Base-by-base conservation (phyloP, 2,329 filamentous ascomycete genomes). In the Podosphaera xanthii region DNA sequence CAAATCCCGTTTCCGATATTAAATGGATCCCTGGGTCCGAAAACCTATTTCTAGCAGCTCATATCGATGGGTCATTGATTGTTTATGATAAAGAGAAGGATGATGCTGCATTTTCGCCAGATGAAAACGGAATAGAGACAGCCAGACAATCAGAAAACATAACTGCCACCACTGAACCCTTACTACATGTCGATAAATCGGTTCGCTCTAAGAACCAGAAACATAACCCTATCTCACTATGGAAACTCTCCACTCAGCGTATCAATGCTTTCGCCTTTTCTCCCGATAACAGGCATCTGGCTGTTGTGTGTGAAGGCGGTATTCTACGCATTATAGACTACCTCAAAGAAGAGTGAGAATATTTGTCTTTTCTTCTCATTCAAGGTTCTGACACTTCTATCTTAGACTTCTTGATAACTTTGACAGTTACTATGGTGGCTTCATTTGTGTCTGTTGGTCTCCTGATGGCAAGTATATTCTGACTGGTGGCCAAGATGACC, bases 41-140 rank as follows among this genome's bases (percentile, higher is more conserved):
- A 68, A 94, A 87, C 63, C 75, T 95, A 12, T 97, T 98, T 68
- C 75, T 98, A 53, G 90, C 90, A 9, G 85, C 89, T 9, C 90
- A 97, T 69, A 86, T 88, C 76, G 90, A 98, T 67, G 92, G 92
- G 1, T 84, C 85, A 2, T 71, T 98, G 52, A 79, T 98, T 2
- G 88, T 97, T 1, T 98, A 97, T 65, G 92, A 98, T 71, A 98
- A 97, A 72, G 90, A 96, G 68, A 95, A 92, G 69, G 90, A 96
- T 63, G 90, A 96, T 69, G 82, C 83, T 0, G 76, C 82, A 1
- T 92, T 95, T 66, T 76, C 80, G 2, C 77, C 85, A 0, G 88
- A 94, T 68, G 78, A 84, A 40, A 75, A 79, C 59, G 62, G 60
- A 58, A 8, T 64, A 61, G 58, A 68, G 62, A 60, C 65, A 59